Percentiles rank a stretch among this genome's conserved stretches.
Conservation (phyloP, 1,284 basidiomycete genomes). For the Ganoderma boninense region DNA sequence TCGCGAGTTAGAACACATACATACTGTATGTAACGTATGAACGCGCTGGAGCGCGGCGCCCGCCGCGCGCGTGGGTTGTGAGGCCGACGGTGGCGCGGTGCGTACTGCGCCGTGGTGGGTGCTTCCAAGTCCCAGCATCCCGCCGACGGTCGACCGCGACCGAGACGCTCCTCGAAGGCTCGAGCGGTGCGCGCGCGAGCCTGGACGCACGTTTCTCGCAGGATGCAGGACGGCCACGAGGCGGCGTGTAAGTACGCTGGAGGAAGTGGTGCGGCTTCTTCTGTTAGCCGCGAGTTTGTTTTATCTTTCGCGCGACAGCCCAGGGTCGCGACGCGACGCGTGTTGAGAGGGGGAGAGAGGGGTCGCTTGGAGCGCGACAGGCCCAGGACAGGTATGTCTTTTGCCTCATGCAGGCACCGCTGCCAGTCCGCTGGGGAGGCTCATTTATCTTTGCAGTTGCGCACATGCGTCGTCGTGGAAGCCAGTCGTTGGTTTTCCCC, state of each 20-base stretch:
- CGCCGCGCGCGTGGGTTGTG: neutral
- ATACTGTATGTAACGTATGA: neutral
- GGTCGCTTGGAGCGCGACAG: neutral
- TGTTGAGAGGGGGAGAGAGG: neutral
- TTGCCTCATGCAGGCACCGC: neutral
- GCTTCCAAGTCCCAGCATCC: neutral
- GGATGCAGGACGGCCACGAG: neutral
- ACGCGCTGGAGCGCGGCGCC: neutral
- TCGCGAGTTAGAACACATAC: neutral
- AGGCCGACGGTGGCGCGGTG: constrained; percentile 2
- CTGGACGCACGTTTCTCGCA: constrained; percentile 1
- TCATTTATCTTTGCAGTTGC: neutral
- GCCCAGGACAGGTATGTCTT: neutral
- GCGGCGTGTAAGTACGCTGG: neutral
- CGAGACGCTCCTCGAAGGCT: constrained; percentile 4
- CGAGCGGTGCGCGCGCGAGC: neutral
- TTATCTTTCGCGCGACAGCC: neutral
- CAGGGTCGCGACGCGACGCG: neutral
- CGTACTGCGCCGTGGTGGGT: neutral
- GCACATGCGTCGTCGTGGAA: neutral
- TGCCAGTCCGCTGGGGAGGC: neutral
- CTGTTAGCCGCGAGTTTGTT: neutral
- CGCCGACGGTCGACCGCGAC: neutral
- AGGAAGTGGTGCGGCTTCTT: neutral
- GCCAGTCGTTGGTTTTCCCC: neutral